Evolutionary conservation across 2,329 filamentous ascomycete genomes (phyloP), one percentile per base, ranked within the genome.

Genomic region (Diaporthe caulivora): DNA sequence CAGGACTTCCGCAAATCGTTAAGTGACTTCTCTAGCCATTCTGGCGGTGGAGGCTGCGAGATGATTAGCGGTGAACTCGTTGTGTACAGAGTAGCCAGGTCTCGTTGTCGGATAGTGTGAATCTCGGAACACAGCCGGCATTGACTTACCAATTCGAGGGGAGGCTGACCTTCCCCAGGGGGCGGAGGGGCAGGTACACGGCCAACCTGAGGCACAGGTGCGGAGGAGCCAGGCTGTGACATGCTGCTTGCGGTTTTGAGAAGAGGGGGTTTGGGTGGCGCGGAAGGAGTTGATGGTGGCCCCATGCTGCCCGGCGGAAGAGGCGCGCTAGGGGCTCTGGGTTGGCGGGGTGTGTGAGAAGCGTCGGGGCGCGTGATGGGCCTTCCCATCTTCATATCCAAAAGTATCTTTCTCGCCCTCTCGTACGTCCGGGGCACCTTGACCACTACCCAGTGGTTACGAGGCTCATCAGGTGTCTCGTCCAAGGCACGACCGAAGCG

Each of bases 21-120:
- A n/a, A 98, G 90, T 70, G 94, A 93, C 49, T 88, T 84, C 72
- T 88, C 86, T 72, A 99, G 93, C 97, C 97, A 98, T 72, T 90
- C 87, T n/a, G 96, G 95, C 24, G 95, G 92, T 10, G 94, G 91
- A 73, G 95, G 94, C 95, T 97, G 79, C 72, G 74, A 47, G 53
- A 70, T 76, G 55, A 70, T 71, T 8, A 71, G 55, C 54, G 72
- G 77, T 80, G 75, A 79, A 49, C 17, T 29, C 13, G 34, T 26
- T 17, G 79, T 78, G 79, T 74, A 75, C 76, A 37, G 72, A 72
- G 72, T 69, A 49, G 44, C 54, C 53, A 29, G 37, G 13, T 13
- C 21, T n/a, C 11, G 24, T 31, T 47, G n/a, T 18, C 71, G 71
- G 34, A 54, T 55, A 42, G 62, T 67, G 60, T 76, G 72, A 76